These are phyloP conservation scores for Cladophialophora bantiana DNA, from an alignment of 2,329 filamentous ascomycete species.

Conservation along the genomic window DNA sequence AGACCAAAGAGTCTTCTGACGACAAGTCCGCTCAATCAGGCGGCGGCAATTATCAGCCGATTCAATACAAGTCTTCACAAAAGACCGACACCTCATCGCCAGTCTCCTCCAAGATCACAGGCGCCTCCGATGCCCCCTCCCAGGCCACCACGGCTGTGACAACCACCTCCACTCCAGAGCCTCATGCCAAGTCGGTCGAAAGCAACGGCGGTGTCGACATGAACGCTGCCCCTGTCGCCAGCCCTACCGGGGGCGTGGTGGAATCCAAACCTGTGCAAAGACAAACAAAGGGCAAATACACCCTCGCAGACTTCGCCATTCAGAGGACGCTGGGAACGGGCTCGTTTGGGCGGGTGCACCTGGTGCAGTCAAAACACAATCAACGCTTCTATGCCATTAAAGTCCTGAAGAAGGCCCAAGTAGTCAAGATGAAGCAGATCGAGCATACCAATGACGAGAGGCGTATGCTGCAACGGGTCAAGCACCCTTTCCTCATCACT, in stretches of 20 bases:
- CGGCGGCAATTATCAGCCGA: constrained; percentile 34
- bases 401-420: constrained; percentile 96
- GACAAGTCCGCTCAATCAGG: constrained; percentile 43
- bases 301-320: constrained; percentile 86
- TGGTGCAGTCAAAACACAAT: constrained; percentile 98
- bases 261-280: constrained; percentile 54
- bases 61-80: constrained; percentile 56
- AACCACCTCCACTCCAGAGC: constrained; percentile 38
- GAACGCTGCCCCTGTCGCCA: constrained; percentile 36
- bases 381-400: constrained; percentile 98
- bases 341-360: constrained; percentile 93
- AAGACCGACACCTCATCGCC: constrained; percentile 69
- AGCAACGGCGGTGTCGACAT: constrained; percentile 41
- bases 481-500: constrained; percentile 96
- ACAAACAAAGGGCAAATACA: constrained; percentile 96
- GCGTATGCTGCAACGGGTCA: constrained; percentile 93
- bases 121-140: constrained; percentile 44
- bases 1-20: constrained; percentile 82
- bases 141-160: constrained; percentile 38
- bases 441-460: constrained; percentile 99
- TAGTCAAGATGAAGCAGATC: constrained; percentile 99
- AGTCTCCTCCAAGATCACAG: constrained; percentile 42
- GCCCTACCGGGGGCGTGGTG: constrained; percentile 38
- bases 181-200: constrained; percentile 40
- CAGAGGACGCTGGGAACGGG: constrained; percentile 92